Evolutionary conservation across 2,329 filamentous ascomycete genomes (phyloP).

Genomic region (Pseudogymnoascus sp.): DNA sequence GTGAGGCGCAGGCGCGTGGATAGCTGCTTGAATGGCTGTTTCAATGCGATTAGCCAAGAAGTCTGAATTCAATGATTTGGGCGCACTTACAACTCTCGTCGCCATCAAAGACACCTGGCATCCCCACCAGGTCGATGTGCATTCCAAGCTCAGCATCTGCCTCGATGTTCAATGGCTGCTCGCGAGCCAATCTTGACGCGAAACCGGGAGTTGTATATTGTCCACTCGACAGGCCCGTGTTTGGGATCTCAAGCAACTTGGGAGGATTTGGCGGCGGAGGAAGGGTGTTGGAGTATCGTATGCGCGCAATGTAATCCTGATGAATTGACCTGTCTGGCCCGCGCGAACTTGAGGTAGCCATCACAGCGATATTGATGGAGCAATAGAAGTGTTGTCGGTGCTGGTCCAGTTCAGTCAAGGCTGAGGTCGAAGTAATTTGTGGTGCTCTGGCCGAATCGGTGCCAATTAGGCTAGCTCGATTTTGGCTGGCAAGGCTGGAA

Average conservation of each 20-base stretch:
- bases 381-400: neutral
- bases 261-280: slow-evolving; percentile 90
- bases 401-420: neutral
- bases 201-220: slow-evolving; percentile 89
- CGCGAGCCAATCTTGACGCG: slow-evolving; percentile 78
- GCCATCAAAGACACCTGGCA: slow-evolving; percentile 90
- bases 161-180: slow-evolving; percentile 93
- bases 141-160: slow-evolving; percentile 96
- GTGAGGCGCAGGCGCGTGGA: slow-evolving; percentile 64
- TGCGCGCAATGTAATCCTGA: slow-evolving; percentile 95
- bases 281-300: slow-evolving; percentile 91
- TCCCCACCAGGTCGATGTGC: slow-evolving; percentile 90
- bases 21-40: slow-evolving; percentile 72
- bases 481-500: slow-evolving; percentile 3
- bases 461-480: neutral
- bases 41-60: slow-evolving; percentile 11
- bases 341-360: slow-evolving; percentile 38
- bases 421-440: slow-evolving; percentile 8
- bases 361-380: slow-evolving; percentile 17
- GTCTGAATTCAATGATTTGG: slow-evolving; percentile 14
- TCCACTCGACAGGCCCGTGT: slow-evolving; percentile 76
- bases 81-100: slow-evolving; percentile 74
- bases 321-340: slow-evolving; percentile 54
- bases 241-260: slow-evolving; percentile 94
- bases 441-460: neutral